Evolutionary conservation across 306 rosid genomes (phyloP), one percentile per base, ranked within the genome.

Genomic region (Carpinus fangiana): DNA sequence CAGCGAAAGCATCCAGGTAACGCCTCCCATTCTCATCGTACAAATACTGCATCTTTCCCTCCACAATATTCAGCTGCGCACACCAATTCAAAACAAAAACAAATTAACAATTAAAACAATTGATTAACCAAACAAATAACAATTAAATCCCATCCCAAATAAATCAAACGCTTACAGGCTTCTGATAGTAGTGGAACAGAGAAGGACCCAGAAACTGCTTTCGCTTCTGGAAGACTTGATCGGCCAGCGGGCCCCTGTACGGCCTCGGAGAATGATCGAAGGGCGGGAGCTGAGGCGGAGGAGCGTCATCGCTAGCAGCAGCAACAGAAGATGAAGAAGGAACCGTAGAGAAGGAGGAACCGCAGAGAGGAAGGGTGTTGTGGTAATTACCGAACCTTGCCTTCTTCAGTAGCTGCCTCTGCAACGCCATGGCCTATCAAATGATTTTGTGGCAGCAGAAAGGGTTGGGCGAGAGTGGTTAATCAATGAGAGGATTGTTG

Each of bases 41-140:
- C 60, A 94, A 83, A 82, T 92, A 94, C 52, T 94, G 97, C 98
- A 94, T 94, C 83, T 89, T 94, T 62, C 97, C 98, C 73, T 92
- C 98, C 76, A 94, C 98, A 78, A 94, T 92, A 80, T 94, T 92
- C 68, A 94, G 84, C 98, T 94, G 87, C 21, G 51, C 3, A 14
- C 66, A 79, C 28, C n/a, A 56, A 1, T 54, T 45, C 51, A 41
- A 4, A 4, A 41, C 11, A 13, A 41, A 66, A 65, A 2, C 26
- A 26, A 60, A 17, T 8, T n/a, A 21, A 46, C 18, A 26, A 31
- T 5, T 4, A 73, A 48, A 54, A 45, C 14, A 61, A 74, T 56
- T 1, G 4, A 3, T 54, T 0, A 48, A 11, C 14, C 52, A 48
- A 48, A 48, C 52, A 11, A 41, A 5, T 6, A 41, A 48, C 52